Evolutionary conservation across 441 rosid genomes (phyloP).

Genomic region (Bruguiera hainesii): DNA sequence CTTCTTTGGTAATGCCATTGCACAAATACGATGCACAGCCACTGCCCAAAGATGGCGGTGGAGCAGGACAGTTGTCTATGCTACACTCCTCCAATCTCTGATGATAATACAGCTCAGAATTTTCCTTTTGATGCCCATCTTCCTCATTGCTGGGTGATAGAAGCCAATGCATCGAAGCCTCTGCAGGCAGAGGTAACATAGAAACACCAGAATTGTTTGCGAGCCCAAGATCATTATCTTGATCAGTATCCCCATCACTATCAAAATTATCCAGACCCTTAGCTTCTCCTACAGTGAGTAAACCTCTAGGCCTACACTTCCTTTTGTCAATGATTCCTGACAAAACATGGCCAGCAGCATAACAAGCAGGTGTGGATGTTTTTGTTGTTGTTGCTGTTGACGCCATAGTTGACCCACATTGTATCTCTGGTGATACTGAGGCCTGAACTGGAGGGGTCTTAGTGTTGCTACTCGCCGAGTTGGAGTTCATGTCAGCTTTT

Average conservation of each 20-base stretch:
- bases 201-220: slow-evolving; percentile 24
- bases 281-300: slow-evolving; percentile 51
- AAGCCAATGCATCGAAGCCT: slow-evolving; percentile 83
- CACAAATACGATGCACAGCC: slow-evolving; percentile 22
- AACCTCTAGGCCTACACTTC: slow-evolving; percentile 86
- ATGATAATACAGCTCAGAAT: slow-evolving; percentile 16
- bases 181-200: slow-evolving; percentile 49
- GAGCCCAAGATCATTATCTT: slow-evolving; percentile 15
- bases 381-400: slow-evolving; percentile 11
- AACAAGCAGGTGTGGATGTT: slow-evolving; percentile 52
- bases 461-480: slow-evolving; percentile 21
- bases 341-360: slow-evolving; percentile 73
- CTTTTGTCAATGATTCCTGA: slow-evolving; percentile 81
- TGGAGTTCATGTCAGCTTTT: slow-evolving; percentile 15
- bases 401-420: slow-evolving; percentile 42
- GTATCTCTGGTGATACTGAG: slow-evolving; percentile 87
- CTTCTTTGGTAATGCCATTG: slow-evolving; percentile 19
- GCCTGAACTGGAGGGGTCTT: slow-evolving; percentile 80
- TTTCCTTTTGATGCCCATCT: slow-evolving; percentile 33
- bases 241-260: slow-evolving; percentile 25
- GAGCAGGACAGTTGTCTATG: slow-evolving; percentile 31
- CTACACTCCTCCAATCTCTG: slow-evolving; percentile 24
- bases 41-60: slow-evolving; percentile 25
- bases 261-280: slow-evolving; percentile 31
- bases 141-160: slow-evolving; percentile 68